phyloP scores from a whole-genome alignment of 495 filamentous ascomycete species.

The Hypoxylon perforatum region DNA sequence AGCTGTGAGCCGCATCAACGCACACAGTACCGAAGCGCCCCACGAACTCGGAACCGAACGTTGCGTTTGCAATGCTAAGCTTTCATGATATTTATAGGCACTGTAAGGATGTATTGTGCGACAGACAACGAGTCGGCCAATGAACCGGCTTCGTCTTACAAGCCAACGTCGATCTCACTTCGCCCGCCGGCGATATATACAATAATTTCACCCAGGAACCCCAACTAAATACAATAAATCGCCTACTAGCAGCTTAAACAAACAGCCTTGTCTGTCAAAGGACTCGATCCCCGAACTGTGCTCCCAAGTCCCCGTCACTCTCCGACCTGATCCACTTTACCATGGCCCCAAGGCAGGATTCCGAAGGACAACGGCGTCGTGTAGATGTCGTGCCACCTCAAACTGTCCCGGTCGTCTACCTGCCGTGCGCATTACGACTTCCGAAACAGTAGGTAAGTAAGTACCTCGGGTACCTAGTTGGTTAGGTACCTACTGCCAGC shows the following conservation, averaged over 20 bases:
- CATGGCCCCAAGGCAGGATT: slow-evolving; percentile 15
- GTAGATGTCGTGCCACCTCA: slow-evolving; percentile 20
- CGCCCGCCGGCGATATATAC: neutral
- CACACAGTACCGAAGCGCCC: slow-evolving; percentile 1
- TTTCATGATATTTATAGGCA: neutral
- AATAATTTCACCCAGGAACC: neutral
- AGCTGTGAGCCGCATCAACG: neutral
- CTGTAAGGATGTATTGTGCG: neutral
- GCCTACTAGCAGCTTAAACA: neutral
- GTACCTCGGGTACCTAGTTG: too few relatives aligned
- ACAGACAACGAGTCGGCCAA: neutral
- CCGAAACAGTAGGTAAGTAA: slow-evolving; percentile 40
- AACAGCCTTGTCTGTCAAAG: neutral
- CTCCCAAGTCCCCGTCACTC: neutral
- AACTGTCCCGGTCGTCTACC: slow-evolving; percentile 6
- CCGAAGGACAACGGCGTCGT: slow-evolving; percentile 33
- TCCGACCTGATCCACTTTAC: slow-evolving; percentile 6
- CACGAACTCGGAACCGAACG: slow-evolving; percentile 15
- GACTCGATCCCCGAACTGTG: neutral
- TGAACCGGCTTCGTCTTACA: neutral
- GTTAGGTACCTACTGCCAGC: neutral
- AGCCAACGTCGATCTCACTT: slow-evolving; percentile 3
- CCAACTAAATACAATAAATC: neutral
- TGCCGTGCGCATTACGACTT: slow-evolving; percentile 25
- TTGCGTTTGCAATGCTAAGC: neutral